These are phyloP conservation scores for Neopestalotiopsis rosae DNA, from an alignment of 2,329 filamentous ascomycete species.

Conservation along the genomic window DNA sequence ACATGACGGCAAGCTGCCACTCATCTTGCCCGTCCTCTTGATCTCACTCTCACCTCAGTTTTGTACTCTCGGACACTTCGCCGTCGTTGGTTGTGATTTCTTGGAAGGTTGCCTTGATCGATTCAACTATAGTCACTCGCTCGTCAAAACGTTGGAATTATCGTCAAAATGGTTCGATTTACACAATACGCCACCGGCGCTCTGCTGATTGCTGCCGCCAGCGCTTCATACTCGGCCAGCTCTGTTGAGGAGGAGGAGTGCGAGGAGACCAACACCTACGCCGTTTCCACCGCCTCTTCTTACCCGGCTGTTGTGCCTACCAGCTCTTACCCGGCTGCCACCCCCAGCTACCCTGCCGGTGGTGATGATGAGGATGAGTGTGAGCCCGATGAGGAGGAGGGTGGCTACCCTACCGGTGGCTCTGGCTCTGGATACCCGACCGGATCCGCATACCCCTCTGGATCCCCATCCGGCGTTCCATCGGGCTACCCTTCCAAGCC, in stretches of 20 bases:
- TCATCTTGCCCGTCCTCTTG: not conserved
- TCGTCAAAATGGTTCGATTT: conserved; percentile 36
- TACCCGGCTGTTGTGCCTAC: conserved; percentile 4
- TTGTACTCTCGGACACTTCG: not conserved
- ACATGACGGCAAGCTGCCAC: conserved; percentile 10
- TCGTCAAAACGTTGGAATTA: conserved; percentile 24
- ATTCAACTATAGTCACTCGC: conserved; percentile 39
- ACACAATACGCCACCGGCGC: conserved; percentile 38
- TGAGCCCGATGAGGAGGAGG: conserved; percentile 6
- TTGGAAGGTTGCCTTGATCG: conserved; percentile 20
- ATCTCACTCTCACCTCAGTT: conserved; percentile 16
- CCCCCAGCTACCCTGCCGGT: conserved; percentile 7
- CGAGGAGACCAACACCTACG: conserved; percentile 4
- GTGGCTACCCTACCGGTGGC: conserved; percentile 11
- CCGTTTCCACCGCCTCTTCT: conserved; percentile 8
- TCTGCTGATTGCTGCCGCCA: conserved; percentile 34
- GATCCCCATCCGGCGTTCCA: conserved; percentile 20
- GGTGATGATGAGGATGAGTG: conserved; percentile 11
- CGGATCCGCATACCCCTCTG: not conserved
- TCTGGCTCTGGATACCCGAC: conserved; percentile 2
- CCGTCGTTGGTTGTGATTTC: conserved; percentile 17
- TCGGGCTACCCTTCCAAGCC: conserved; percentile 32
- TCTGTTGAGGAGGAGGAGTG: conserved; percentile 19
- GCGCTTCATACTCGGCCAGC: conserved; percentile 22
- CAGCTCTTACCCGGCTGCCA: conserved; percentile 6